phyloP scores from a whole-genome alignment of 371 early-diverging fungal genomes.

The Rhizopus sp. region DNA sequence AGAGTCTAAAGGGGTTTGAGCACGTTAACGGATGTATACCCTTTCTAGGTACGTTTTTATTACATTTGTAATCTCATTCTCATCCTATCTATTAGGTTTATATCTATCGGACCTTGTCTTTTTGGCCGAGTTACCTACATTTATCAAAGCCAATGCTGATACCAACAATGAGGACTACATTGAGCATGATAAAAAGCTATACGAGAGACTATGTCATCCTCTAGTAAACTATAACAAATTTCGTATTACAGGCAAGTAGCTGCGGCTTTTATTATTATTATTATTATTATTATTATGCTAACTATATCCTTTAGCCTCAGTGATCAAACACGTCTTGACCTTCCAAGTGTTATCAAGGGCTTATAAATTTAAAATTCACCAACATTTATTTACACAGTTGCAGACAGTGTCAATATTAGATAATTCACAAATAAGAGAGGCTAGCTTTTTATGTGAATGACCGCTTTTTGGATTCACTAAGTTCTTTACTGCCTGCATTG shows the following conservation, averaged over 20 bases:
- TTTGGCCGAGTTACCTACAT: constrained; percentile 64
- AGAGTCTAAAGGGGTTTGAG: constrained; percentile 18
- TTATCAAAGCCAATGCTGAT: constrained; percentile 33
- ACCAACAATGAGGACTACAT: constrained; percentile 16
- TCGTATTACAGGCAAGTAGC: constrained; percentile 47
- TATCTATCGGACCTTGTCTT: constrained; percentile 70
- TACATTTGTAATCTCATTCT: not conserved
- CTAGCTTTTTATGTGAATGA: constrained; percentile 46
- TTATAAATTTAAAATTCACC: constrained; percentile 45
- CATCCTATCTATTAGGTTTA: constrained; percentile 32
- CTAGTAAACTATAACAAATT: constrained; percentile 70
- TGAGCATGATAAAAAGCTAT: constrained; percentile 26
- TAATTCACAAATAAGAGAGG: constrained; percentile 41
- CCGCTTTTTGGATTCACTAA: constrained; percentile 23
- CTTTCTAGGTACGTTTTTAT: constrained; percentile 48
- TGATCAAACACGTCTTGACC: constrained; percentile 63
- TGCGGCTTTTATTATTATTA: not conserved
- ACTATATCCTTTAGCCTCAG: constrained; percentile 43
- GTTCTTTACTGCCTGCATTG: constrained; percentile 49
- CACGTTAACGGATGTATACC: constrained; percentile 53
- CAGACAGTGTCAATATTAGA: constrained; percentile 37
- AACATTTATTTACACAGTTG: constrained; percentile 25
- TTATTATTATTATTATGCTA: constrained; percentile 3
- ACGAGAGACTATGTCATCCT: constrained; percentile 27
- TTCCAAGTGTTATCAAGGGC: constrained; percentile 59